phyloP scores from a whole-genome alignment of 192 early-diverging fungal species.

The Lobosporangium transversale region DNA sequence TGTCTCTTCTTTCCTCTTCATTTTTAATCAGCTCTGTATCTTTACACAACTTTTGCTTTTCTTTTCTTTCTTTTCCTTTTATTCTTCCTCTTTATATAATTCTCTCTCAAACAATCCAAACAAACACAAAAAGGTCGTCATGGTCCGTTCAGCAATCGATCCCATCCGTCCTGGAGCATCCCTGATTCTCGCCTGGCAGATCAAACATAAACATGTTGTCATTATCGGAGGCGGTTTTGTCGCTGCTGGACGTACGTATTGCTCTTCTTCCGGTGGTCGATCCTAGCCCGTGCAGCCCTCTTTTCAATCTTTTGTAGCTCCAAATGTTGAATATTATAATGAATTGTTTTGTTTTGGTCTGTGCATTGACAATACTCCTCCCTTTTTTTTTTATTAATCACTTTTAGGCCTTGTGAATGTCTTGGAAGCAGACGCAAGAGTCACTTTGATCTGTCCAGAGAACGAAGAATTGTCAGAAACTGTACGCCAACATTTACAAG shows the following conservation, averaged over 20 bases:
- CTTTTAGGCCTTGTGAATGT: slow-evolving; percentile 69
- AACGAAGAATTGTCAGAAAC: slow-evolving; percentile 68
- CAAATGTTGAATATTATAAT: neutral
- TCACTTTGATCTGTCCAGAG: slow-evolving; percentile 79
- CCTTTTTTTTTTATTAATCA: neutral
- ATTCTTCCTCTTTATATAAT: neutral
- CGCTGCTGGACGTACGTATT: slow-evolving; percentile 74
- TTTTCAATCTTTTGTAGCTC: neutral
- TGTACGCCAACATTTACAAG: slow-evolving; percentile 67
- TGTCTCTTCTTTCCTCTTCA: neutral
- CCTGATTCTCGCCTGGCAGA: slow-evolving; percentile 85
- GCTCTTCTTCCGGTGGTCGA: no score
- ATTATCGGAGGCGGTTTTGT: slow-evolving; percentile 91
- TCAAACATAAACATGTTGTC: slow-evolving; percentile 77
- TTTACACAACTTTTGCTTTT: neutral
- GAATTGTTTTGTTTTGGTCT: neutral
- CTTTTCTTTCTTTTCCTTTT: neutral
- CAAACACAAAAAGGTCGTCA: slow-evolving; percentile 13
- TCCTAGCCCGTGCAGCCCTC: no score
- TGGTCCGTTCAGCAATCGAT: slow-evolving; percentile 49
- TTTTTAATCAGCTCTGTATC: neutral
- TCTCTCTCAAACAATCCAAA: neutral
- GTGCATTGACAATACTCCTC: no score
- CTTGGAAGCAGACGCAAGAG: slow-evolving; percentile 80
- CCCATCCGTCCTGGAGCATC: slow-evolving; percentile 75